Percentiles rank a stretch among this genome's conserved stretches.
Evolutionary conservation across 257 asterid species (phyloP).

Genomic region (Marsdenia floribunda): DNA sequence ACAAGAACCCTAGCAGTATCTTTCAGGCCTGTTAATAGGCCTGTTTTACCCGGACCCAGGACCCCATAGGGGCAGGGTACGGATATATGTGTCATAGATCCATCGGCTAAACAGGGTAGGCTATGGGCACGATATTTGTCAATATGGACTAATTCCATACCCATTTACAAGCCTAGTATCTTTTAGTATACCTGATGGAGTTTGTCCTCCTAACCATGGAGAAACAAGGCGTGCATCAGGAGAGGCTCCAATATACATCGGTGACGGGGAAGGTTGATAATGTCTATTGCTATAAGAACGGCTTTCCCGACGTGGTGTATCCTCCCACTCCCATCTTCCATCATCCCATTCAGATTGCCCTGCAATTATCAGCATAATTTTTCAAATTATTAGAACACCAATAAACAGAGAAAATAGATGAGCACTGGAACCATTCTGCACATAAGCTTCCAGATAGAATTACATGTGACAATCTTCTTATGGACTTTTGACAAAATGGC

Average conservation of each 20-base stretch:
- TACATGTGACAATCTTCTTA: not conserved
- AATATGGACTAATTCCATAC: no score
- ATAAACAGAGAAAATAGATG: not conserved
- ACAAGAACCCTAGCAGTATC: constrained; percentile 4
- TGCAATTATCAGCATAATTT: constrained; percentile 21
- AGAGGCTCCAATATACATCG: constrained; percentile 77
- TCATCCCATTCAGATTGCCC: constrained; percentile 98
- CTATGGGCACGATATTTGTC: no score
- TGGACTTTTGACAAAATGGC: not conserved
- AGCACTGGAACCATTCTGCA: not conserved
- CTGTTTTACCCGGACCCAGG: no score
- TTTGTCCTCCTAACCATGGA: constrained; percentile 86
- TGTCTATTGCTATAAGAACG: constrained; percentile 44
- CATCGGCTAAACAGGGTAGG: no score
- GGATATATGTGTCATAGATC: no score
- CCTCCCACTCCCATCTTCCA: constrained; percentile 98
- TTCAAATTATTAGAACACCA: not conserved
- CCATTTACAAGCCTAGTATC: not conserved
- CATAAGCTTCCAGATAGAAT: not conserved
- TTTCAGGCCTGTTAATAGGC: no score
- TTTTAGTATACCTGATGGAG: constrained; percentile 51
- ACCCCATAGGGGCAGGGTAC: no score
- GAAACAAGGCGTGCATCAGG: constrained; percentile 96
- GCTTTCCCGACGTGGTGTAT: constrained; percentile 65
- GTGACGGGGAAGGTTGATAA: constrained; percentile 71